Evolutionary conservation across 306 rosid genomes (phyloP), one percentile per base, ranked within the genome.

Genomic region (Hippophae tibetana): DNA sequence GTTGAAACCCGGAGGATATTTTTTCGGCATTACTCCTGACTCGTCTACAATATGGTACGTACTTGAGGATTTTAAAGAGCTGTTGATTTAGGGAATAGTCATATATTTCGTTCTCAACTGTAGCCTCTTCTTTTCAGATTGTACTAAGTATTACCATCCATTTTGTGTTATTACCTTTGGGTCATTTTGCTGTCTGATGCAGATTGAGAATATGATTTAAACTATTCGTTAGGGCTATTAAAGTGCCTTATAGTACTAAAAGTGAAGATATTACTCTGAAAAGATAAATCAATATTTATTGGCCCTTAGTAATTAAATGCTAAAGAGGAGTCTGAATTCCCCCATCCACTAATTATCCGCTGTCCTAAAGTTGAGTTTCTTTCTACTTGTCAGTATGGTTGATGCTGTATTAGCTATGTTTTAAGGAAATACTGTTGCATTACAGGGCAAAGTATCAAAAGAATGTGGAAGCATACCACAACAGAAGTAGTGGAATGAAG

Each of bases 21-120:
- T 92, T 92, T 82, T 92, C 5, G 98, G 96, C 75, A 87, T 92
- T 81, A 87, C 96, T 78, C 88, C 98, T 54, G 98, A 92, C 89
- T 92, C 96, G 59, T 87, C 96, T 82, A 87, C 95, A 63, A 88
- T 92, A 92, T 87, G 98, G 98, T 92, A 83, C 65, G 96, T 57
- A 72, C 54, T 68, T 47, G 68, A 47, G 65, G 61, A 75, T 71
- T 53, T 58, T 57, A 52, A 55, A 64, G 68, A 65, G 40, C 57
- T 40, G 53, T 42, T 66, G 23, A 43, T 13, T 59, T 67, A 5
- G 23, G 8, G 56, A 8, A 8, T 52, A 13, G 5, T 40, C 47
- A 50, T 62, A 43, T 41, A 27, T 40, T n/a, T 23, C 11, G 11
- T 13, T 12, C 13, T 48, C 18, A 8, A 48, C 67, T 9, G 0